Conservation (phyloP, 805 yeast genomes). For the Hanseniaspora clermontiae region DNA sequence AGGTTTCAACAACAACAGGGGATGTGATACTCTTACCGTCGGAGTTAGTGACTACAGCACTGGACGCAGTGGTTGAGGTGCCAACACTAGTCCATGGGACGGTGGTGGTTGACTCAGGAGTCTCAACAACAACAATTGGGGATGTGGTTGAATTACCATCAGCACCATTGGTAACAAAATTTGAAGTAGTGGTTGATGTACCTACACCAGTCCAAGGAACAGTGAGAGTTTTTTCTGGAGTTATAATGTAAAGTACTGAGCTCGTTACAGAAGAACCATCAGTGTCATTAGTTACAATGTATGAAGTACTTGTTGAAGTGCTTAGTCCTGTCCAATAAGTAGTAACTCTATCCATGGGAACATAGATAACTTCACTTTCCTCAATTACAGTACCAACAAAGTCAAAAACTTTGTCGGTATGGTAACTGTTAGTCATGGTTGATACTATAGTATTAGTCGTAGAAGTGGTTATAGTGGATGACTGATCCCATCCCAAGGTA, state of each 20-base stretch:
- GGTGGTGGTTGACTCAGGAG: neutral
- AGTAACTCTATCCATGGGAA: neutral
- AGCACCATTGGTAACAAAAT: neutral
- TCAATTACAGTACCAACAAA: neutral
- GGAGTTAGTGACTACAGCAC: too few relatives aligned
- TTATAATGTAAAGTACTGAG: neutral
- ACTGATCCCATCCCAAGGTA: neutral
- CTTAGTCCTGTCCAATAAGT: neutral
- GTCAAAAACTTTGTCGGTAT: too few relatives aligned
- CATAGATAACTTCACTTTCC: neutral
- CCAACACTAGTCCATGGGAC: neutral
- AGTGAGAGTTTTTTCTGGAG: neutral
- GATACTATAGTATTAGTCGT: too few relatives aligned
- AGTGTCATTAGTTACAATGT: neutral
- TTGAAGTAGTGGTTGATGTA: neutral
- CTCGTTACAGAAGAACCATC: neutral
- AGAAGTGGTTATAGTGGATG: neutral
- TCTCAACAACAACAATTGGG: neutral
- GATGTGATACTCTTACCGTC: too few relatives aligned
- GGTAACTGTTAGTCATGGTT: neutral
- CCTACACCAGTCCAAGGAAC: neutral
- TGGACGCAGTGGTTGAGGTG: neutral
- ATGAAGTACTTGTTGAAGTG: neutral
- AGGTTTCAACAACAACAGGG: neutral
- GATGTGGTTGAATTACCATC: neutral